A percentile compares a stretch with the other conserved stretches of the same genome.
Conservation (phyloP, 2,329 filamentous ascomycete species). For the Lecanosticta acicola region DNA sequence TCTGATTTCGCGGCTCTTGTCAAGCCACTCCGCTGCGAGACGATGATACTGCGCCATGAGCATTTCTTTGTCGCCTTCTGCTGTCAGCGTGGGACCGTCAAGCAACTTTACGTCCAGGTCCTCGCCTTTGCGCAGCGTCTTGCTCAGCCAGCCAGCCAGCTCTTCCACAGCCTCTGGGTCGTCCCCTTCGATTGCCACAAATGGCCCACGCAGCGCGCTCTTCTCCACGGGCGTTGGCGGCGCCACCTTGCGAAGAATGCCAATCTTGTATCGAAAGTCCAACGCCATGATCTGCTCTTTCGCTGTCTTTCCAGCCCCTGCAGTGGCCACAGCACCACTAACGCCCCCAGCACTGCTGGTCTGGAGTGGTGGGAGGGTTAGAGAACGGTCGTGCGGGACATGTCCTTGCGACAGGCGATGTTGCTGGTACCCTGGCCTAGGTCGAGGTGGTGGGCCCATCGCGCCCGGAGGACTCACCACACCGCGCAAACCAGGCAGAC, state of each 20-base stretch:
- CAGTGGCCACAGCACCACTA: slow-evolving; percentile 14
- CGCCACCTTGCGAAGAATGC: slow-evolving; percentile 68
- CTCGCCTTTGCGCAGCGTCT: slow-evolving; percentile 47
- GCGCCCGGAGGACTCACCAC: slow-evolving; percentile 30
- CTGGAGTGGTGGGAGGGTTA: slow-evolving; percentile 52
- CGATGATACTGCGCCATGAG: slow-evolving; percentile 51
- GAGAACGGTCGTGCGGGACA: slow-evolving; percentile 40
- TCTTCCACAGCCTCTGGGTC: slow-evolving; percentile 57
- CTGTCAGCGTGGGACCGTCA: slow-evolving; percentile 42
- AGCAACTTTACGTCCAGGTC: slow-evolving; percentile 48
- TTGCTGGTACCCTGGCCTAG: slow-evolving; percentile 33
- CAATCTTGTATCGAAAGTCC: slow-evolving; percentile 68
- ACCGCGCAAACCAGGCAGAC: slow-evolving; percentile 37
- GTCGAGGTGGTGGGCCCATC: slow-evolving; percentile 54
- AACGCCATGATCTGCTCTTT: slow-evolving; percentile 68
- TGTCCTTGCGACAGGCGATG: slow-evolving; percentile 31
- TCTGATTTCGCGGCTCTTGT: slow-evolving; percentile 65
- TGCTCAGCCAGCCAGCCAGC: slow-evolving; percentile 60
- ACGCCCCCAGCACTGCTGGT: slow-evolving; percentile 29
- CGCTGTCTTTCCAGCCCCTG: slow-evolving; percentile 17
- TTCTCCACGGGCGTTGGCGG: slow-evolving; percentile 53
- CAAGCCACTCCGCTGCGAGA: slow-evolving; percentile 64
- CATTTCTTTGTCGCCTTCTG: slow-evolving; percentile 33
- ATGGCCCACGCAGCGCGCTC: slow-evolving; percentile 55
- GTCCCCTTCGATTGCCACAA: slow-evolving; percentile 79